phyloP scores from a whole-genome alignment of 2,329 filamentous ascomycete species.

The Corinectria fuckeliana region DNA sequence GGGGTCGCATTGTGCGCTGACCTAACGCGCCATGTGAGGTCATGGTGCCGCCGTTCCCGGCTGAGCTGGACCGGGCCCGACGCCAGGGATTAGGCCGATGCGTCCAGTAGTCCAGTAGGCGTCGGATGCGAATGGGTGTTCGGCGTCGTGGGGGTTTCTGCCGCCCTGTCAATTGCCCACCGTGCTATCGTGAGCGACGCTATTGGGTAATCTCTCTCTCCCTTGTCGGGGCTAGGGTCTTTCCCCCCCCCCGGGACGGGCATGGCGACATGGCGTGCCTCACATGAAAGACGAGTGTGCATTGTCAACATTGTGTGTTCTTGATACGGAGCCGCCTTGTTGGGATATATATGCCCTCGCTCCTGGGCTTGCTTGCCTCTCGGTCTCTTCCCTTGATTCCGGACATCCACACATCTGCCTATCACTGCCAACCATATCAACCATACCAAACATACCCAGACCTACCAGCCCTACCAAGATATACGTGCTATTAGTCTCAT shows the following conservation, averaged over 20 bases:
- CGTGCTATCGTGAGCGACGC: constrained; percentile 36
- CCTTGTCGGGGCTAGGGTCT: constrained; percentile 1
- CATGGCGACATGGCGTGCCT: constrained; percentile 26
- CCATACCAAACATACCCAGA: not conserved
- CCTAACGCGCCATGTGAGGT: constrained; percentile 31
- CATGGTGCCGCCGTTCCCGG: constrained; percentile 27
- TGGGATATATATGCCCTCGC: constrained; percentile 9
- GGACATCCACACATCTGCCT: not conserved
- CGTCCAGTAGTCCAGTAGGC: too few species aligned
- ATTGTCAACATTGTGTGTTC: not conserved
- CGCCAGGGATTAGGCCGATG: constrained; percentile 35
- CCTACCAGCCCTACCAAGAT: not conserved
- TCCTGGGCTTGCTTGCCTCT: not conserved
- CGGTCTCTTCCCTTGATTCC: not conserved
- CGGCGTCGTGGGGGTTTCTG: constrained; percentile 36
- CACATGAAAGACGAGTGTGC: constrained; percentile 16
- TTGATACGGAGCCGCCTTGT: constrained; percentile 2
- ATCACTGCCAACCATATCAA: not conserved
- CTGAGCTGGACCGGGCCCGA: constrained; percentile 16
- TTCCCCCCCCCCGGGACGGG: too few species aligned
- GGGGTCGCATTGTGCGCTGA: constrained; percentile 28
- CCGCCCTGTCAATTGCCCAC: constrained; percentile 38
- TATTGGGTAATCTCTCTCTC: constrained; percentile 30
- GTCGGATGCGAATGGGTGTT: too few species aligned
- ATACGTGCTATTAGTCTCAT: not conserved